Base-by-base conservation (phyloP, 1,284 basidiomycete genomes). In the Leccinum huronense region DNA sequence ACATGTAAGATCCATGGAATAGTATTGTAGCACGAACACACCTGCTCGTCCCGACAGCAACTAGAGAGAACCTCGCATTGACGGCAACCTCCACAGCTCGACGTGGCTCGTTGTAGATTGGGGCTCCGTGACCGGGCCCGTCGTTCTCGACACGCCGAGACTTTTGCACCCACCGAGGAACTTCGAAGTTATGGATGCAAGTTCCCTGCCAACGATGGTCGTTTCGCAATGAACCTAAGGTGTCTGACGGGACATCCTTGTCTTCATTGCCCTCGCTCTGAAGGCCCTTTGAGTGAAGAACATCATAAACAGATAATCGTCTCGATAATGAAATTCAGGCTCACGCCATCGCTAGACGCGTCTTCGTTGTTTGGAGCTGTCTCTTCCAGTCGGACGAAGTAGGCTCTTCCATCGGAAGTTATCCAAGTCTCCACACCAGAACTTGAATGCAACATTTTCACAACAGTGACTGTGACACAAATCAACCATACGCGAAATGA, bases 41-140 rank as follows among this genome's bases (percentile, higher is more conserved):
- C 89, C 88, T 84, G 27, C 83, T 79, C 13, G 89, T 90, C 2
- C 96, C 96, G 23, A 96, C 81, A 1, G 94, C 93, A 55, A 95
- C 82, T 58, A 97, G 75, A 34, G 94, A 95, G 72, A 98, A 95
- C 69, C 87, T 89, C 19, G 83, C 82, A 72, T 98, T 98, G 68
- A 96, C 81, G 2, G 90, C 86, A 16, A 93, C 80, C 5, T 79
- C 77, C 55, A 86, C 82, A 3, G 88, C 89, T 42, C 84, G 83
- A 45, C 84, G 80, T 55, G 89, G 92, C 71, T 89, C 88, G 57
- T 83, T 76, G 65, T 90, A 91, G 31, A 78, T 68, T 33, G 77
- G 76, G 63, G 5, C 70, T 73, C 60, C 76, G 72, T 45, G 71
- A 72, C 57, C 63, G 40, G 64, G 63, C 10, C 30, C 80, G 14